Percentiles rank a stretch among this genome's conserved stretches.
Evolutionary conservation across 768 basidiomycete species (phyloP).

Genomic region (Lyophyllum shimeji): DNA sequence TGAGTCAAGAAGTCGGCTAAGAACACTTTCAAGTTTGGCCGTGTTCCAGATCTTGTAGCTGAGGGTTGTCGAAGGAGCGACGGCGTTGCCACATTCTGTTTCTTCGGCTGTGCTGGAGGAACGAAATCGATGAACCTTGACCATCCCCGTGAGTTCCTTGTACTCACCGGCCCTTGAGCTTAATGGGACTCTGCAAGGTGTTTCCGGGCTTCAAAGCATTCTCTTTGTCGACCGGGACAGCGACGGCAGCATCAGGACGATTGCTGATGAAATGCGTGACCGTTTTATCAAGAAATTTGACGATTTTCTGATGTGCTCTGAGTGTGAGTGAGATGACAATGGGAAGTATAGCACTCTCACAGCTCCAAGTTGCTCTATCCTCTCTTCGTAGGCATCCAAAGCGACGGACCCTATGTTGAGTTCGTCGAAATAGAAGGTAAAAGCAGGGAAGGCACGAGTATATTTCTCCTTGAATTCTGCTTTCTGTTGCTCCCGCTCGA

Average conservation of each 20-base stretch:
- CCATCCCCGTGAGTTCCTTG: neutral
- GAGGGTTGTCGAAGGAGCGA: conserved; percentile 65
- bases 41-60: conserved; percentile 88
- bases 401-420: conserved; percentile 45
- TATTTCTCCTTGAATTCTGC: conserved; percentile 84
- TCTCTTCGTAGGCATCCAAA: conserved; percentile 46
- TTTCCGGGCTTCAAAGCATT: conserved; percentile 43
- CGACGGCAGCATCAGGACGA: conserved; percentile 32
- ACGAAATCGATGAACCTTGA: neutral
- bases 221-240: conserved; percentile 60
- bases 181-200: conserved; percentile 63
- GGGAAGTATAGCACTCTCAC: conserved; percentile 47
- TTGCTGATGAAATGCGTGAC: conserved; percentile 89
- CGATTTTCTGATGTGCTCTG: conserved; percentile 56
- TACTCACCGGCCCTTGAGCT: conserved; percentile 56
- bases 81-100: conserved; percentile 35
- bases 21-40: conserved; percentile 67
- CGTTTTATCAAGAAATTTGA: conserved; percentile 84
- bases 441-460: conserved; percentile 77
- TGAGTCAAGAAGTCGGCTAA: conserved; percentile 60
- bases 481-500: conserved; percentile 55
- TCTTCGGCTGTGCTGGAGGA: conserved; percentile 13
- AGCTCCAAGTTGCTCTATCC: conserved; percentile 69
- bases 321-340: neutral
- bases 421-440: conserved; percentile 83